Evolutionary conservation across 2,329 filamentous ascomycete species (phyloP), one percentile per base, ranked within the genome.

Genomic region (Hansfordia pulvinata): DNA sequence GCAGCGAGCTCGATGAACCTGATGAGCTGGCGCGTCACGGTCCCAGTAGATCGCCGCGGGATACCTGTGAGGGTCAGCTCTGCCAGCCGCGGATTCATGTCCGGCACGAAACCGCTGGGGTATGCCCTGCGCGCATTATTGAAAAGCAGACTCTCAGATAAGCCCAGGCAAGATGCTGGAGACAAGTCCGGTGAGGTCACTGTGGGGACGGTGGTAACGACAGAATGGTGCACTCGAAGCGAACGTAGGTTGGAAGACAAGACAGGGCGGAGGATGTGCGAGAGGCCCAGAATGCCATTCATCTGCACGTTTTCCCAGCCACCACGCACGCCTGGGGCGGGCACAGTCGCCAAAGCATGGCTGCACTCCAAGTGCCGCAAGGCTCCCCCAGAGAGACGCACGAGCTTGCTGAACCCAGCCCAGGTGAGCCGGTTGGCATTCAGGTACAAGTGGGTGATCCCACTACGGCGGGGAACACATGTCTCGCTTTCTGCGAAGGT

Each of bases 141-240:
- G 8, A 54, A 51, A 20, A 71, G 38, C 2, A 39, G 35, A 0
- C 47, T 59, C 39, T 71, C 64, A 4, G 63, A 57, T 6, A 64
- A 32, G 35, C 54, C 56, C 7, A 53, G 22, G 3, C 52, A 41
- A 7, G 48, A 43, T 30, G 54, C 36, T 3, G 42, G 35, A 3
- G 55, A 52, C 4, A 61, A 37, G 8, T 46, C 47, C 1, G 52
- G 44, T 6, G 52, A 44, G 4, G 50, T 32, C 4, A 71, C 34
- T 0, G 58, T 60, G 2, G 62, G 63, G 7, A 68, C 52, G 20
- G 60, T 56, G 0, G 71, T 76, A 5, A 76, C 57, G 2, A 74
- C 35, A 0, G 69, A 75, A 40, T 76, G 71, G 27, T 76, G 71
- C 5, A 72, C 49, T 9, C 62, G 58, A 2, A 76, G 45, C 2